A percentile compares a stretch with the other conserved stretches of the same genome.
Conservation (phyloP, 1,139 yeast species). For the Blastobotrys persicus region DNA sequence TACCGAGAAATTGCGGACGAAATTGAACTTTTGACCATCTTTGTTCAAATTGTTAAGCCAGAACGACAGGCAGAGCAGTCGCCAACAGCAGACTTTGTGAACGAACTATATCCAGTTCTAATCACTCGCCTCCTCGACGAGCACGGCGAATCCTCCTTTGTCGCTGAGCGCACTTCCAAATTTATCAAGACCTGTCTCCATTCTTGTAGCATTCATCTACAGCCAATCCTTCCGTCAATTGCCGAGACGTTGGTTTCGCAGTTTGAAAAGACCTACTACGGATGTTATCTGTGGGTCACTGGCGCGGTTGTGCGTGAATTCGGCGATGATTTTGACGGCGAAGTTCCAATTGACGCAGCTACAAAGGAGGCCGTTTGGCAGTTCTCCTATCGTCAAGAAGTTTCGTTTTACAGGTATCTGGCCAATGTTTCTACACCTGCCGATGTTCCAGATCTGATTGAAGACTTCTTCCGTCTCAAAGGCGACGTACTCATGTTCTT, state of each 20-base stretch:
- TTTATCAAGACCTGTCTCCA: constrained; percentile 65
- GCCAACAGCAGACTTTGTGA: constrained; percentile 59
- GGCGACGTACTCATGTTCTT: constrained; percentile 76
- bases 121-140: constrained; percentile 49
- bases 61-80: constrained; percentile 32
- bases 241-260: constrained; percentile 64
- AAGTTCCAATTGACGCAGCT: constrained; percentile 37
- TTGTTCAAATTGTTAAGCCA: constrained; percentile 53
- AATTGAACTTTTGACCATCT: constrained; percentile 70
- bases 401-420: constrained; percentile 43
- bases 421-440: constrained; percentile 32
- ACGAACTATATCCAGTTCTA: constrained; percentile 58
- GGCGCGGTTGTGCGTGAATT: constrained; percentile 79
- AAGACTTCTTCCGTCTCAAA: constrained; percentile 85
- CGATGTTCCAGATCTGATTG: constrained; percentile 70
- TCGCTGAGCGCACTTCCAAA: constrained; percentile 74
- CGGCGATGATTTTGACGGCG: constrained; percentile 55
- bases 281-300: constrained; percentile 89
- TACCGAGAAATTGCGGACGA: constrained; percentile 64
- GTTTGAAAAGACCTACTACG: constrained; percentile 64
- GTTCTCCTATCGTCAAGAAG: constrained; percentile 48
- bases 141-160: constrained; percentile 54
- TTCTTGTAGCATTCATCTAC: constrained; percentile 62
- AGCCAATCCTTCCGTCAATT: constrained; percentile 60
- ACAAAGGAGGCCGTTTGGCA: constrained; percentile 49